Percentiles rank a stretch among this genome's conserved stretches.
Conservation (phyloP, 2,329 filamentous ascomycete species). For the Pseudocercospora fuligena region DNA sequence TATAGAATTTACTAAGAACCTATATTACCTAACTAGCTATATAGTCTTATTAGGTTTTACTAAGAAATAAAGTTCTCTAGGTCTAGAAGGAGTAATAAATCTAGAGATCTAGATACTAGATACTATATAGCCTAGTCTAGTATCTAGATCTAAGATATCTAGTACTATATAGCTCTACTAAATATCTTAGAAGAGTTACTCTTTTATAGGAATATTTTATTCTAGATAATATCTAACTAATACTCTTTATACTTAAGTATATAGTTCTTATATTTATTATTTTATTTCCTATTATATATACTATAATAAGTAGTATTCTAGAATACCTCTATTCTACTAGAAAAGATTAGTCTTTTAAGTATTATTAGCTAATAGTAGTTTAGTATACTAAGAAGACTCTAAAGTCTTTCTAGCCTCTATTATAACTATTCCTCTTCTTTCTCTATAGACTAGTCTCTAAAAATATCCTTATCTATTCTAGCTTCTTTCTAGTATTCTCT, state of each 20-base stretch:
- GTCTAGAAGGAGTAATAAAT: not conserved
- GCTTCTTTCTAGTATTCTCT: constrained; percentile 10
- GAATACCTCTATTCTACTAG: not conserved
- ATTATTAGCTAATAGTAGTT: constrained; percentile 12
- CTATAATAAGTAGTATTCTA: not conserved
- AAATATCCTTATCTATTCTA: no score
- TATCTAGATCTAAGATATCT: constrained; percentile 2
- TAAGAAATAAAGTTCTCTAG: not conserved
- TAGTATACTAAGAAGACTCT: no score
- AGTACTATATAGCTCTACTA: constrained; percentile 4
- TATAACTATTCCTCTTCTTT: constrained; percentile 7
- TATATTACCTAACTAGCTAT: not conserved
- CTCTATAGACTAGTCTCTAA: constrained; percentile 9
- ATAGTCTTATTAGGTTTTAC: not conserved
- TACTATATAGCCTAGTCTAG: not conserved
- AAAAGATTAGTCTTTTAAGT: constrained; percentile 2
- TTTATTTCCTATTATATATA: not conserved
- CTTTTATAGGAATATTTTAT: not conserved
- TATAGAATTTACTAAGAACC: not conserved
- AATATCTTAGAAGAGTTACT: constrained; percentile 11
- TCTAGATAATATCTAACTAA: not conserved
- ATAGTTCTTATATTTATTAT: constrained; percentile 5
- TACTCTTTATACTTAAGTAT: constrained; percentile 1
- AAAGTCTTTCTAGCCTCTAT: no score
- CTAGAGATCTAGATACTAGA: not conserved